Evolutionary conservation across 352 stramenopile species (phyloP), one percentile per base, ranked within the genome.

Genomic region (Globisporangium cylindrosporum): DNA sequence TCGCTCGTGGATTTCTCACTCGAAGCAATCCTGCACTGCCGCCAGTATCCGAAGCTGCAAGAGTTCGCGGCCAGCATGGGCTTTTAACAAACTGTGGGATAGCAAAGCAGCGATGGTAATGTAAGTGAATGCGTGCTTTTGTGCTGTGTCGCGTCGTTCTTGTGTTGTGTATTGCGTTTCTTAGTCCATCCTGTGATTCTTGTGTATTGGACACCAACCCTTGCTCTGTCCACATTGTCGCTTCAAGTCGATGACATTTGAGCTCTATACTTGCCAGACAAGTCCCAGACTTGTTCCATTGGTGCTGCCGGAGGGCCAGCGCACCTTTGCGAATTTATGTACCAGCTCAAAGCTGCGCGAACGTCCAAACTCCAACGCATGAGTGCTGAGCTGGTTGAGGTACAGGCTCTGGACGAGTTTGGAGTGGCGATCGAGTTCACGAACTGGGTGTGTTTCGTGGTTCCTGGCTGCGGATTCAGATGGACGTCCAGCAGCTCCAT

Each of bases 1-100:
- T 70, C 66, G 59, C 58, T 70, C 48, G 66, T 66, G 34, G 66
- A 70, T 25, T 70, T 70, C 15, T 27, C 49, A 20, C 66, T 70
- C 59, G 66, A 70, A 32, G 58, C 58, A n/a, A 38, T 29, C 24
- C 58, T 70, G 34, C 66, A 70, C 43, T 58, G 58, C 34, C 49
- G 43, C 24, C 66, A 70, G 66, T 70, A 62, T 51, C 49, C 49
- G 3, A 25, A 2, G 4, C 66, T 70, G 5, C 58, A 62, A 27
- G 49, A 59, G n/a, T 29, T 70, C 38, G 58, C 66, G 18, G n/a
- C 58, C 25, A 15, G 6, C 18, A 18, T 53, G 20, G 59, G 49
- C n/a, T 59, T 62, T 25, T 70, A 66, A 60, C 3, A 5, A n/a
- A 6, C 18, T 36, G 53, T 15, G 9, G 27, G 25, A 20, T 6